Percentiles rank a stretch among this genome's conserved stretches.
Evolutionary conservation across 768 basidiomycete species (phyloP).

Genomic region (Clitopilus passeckerianus): DNA sequence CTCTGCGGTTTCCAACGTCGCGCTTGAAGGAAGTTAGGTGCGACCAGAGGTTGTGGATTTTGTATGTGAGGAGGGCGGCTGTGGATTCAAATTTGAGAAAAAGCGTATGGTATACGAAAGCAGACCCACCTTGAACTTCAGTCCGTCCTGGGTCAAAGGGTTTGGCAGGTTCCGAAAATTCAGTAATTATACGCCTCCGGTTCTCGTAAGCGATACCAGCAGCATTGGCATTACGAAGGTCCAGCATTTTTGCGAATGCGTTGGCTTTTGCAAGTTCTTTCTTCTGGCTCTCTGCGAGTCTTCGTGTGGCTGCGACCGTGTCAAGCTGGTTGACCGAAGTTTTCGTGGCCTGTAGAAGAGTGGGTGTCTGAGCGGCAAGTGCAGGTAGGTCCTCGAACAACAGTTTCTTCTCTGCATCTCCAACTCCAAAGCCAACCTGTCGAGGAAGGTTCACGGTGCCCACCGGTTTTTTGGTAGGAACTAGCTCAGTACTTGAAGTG

Average conservation of each 20-base stretch:
- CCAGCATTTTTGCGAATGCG: constrained; percentile 64
- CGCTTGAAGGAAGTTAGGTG: constrained; percentile 66
- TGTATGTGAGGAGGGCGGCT: constrained; percentile 86
- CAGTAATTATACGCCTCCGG: constrained; percentile 66
- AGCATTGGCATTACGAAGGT: constrained; percentile 86
- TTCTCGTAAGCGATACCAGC: constrained; percentile 87
- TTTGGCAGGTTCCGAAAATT: constrained; percentile 69
- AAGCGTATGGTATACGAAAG: not conserved
- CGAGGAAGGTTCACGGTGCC: constrained; percentile 44
- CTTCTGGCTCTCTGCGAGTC: constrained; percentile 15
- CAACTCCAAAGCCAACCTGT: constrained; percentile 64
- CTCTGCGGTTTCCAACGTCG: constrained; percentile 74
- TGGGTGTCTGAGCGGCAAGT: constrained; percentile 32
- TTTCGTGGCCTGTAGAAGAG: constrained; percentile 5
- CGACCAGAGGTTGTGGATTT: constrained; percentile 77
- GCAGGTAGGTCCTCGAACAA: constrained; percentile 67
- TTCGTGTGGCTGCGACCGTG: not conserved
- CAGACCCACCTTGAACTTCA: constrained; percentile 78
- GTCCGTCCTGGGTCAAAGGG: constrained; percentile 75
- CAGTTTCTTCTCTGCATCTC: constrained; percentile 46
- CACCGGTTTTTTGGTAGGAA: constrained; percentile 21
- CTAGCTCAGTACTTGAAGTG: constrained; percentile 15
- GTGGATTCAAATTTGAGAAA: not conserved
- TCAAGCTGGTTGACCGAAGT: constrained; percentile 6
- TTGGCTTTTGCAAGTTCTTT: constrained; percentile 42